Base-by-base conservation (phyloP, 2,329 filamentous ascomycete species). In the Emericellopsis atlantica region DNA sequence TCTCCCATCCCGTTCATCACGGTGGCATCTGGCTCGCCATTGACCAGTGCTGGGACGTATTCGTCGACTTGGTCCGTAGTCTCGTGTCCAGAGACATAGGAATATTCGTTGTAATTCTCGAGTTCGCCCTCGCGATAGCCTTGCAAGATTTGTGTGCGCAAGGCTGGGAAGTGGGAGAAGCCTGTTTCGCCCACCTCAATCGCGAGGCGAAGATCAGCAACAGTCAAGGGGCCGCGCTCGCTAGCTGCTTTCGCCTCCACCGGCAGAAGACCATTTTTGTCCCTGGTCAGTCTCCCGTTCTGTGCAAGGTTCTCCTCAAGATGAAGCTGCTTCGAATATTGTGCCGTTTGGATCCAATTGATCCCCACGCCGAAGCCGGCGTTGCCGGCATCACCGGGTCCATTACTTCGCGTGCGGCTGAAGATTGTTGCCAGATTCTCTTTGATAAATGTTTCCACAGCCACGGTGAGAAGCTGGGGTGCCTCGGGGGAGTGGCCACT, bases 171-270 rank as follows among this genome's bases (percentile, higher is more conserved):
- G 45, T 85, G 79, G 9, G 79, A 78, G 46, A 94, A 70, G 44
- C 84, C 81, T 22, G 74, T 76, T 41, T 92, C 84, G 11, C 82
- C 79, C 47, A 95, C 72, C 44, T 84, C 76, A 14, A 94, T 59
- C 1, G 85, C 79, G 4, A 95, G 65, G 32, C 83, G 74, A 37
- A 95, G 60, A 56, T 95, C 90, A 15, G 80, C 77, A 63, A 90
- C 81, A 12, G 79, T 79, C 1, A 95, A 61, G 1, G 84, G 77
- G 6, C 79, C 74, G 32, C 87, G 71, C 50, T 82, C 77, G 42
- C 76, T 76, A 14, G 83, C 80, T 40, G 82, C 81, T 54, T 84
- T 87, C 4, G 84, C 76, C 59, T 95, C 88, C 31, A 88, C 66
- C 0, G 89, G 90, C 6, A 95, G 63, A 23, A 94, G 61, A 1